Evolutionary conservation across 768 basidiomycete species (phyloP), one percentile per base, ranked within the genome.

Genomic region (Rickenella mellea): DNA sequence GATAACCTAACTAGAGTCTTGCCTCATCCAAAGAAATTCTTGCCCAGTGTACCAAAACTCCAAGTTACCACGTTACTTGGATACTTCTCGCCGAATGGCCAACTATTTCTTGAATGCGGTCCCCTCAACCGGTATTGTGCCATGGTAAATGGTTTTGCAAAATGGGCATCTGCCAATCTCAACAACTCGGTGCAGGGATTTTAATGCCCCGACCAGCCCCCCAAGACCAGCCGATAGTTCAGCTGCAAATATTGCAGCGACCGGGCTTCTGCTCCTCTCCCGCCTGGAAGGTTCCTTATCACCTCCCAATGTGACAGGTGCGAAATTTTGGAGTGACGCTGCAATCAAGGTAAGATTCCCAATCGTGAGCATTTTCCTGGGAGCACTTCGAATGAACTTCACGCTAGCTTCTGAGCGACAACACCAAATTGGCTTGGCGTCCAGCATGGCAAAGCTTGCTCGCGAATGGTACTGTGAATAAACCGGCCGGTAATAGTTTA

Each of bases 221-320:
- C 78, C 76, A 2, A 67, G 73, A 12, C 74, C 76, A 1, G 79
- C 80, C 0, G 83, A 86, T 59, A 79, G 76, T 2, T 82, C 81
- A n/a, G 10, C 29, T 30, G 76, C 80, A 7, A 77, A 71, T 27
- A 72, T 83, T 47, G 78, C 71, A 0, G 71, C 72, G 2, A 75
- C 66, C 25, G 82, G 68, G 1, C 64, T 86, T 31, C 56, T 85
- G 27, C 60, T 81, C 9, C 67, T 85, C 6, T 66, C 79, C 6
- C 51, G 61, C 27, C 60, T 64, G 37, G 68, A 49, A 55, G 61
- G 45, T 44, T 66, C 51, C 63, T 46, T 62, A 6, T 19, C 58
- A 3, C 55, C 59, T 8, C 40, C 50, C 17, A 52, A 64, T 57
- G 26, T 39, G 39, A 41, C 53, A 41, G 43, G 66, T 42, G 44